Percentiles rank a stretch among this genome's conserved stretches.
phyloP scores from a whole-genome alignment of 306 rosid genomes.

The Prunus persica region Prunus_persica_NCBIv2 NC_034009.1:27088001-27088500 shows the following conservation, averaged over 20 bases:
- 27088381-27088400: conserved; percentile 65
- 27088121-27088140: conserved; percentile 50
- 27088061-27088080: not conserved
- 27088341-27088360: conserved; percentile 60
- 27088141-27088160: conserved; percentile 64
- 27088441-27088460: conserved; percentile 45
- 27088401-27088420: conserved; percentile 68
- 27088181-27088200: conserved; percentile 52
- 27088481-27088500: conserved; percentile 44
- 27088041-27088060: conserved; percentile 8
- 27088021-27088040: conserved; percentile 17
- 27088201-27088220: conserved; percentile 60
- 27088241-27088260: conserved; percentile 42
- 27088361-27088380: conserved; percentile 73
- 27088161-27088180: conserved; percentile 56
- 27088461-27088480: conserved; percentile 75
- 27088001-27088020: conserved; percentile 33
- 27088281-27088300: conserved; percentile 50
- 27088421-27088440: conserved; percentile 54
- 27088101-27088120: conserved; percentile 59
- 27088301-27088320: conserved; percentile 46
- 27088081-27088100: not conserved
- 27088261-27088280: conserved; percentile 44
- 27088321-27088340: conserved; percentile 57
- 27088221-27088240: conserved; percentile 65